Evolutionary conservation across 1,139 yeast species (phyloP).

Genomic region (Scheffersomyces segobiensis): DNA sequence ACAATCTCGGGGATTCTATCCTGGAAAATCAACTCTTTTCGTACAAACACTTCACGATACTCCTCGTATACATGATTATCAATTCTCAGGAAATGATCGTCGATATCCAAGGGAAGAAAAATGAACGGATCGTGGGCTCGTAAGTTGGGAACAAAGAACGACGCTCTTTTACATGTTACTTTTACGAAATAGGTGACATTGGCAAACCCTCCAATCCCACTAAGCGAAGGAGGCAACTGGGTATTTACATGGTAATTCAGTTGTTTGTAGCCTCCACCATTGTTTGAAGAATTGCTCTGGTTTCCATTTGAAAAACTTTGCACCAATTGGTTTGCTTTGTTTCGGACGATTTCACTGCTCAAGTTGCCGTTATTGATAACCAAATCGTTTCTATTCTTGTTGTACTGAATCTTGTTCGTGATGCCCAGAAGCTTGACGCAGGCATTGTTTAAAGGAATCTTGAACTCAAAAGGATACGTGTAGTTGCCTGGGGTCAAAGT

Average conservation of each 20-base stretch:
- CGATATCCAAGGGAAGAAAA: conserved; percentile 54
- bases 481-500: conserved; percentile 64
- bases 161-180: conserved; percentile 58
- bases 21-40: conserved; percentile 40
- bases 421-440: conserved; percentile 49
- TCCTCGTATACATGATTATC: conserved; percentile 25
- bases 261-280: not conserved
- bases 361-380: conserved; percentile 39
- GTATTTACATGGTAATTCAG: conserved; percentile 38
- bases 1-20: conserved; percentile 47
- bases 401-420: conserved; percentile 39
- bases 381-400: conserved; percentile 31
- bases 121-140: conserved; percentile 52
- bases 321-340: conserved; percentile 19
- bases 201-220: conserved; percentile 48
- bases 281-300: not conserved
- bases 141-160: conserved; percentile 51
- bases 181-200: conserved; percentile 54
- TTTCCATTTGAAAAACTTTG: conserved; percentile 1
- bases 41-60: conserved; percentile 39
- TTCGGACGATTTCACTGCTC: conserved; percentile 18
- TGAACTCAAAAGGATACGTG: conserved; percentile 56
- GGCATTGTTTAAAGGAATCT: conserved; percentile 50
- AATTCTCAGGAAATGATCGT: conserved; percentile 25
- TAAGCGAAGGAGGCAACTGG: conserved; percentile 59